Evolutionary conservation across 495 filamentous ascomycete genomes (phyloP).

Genomic region (Hypoxylon crocopeplum): DNA sequence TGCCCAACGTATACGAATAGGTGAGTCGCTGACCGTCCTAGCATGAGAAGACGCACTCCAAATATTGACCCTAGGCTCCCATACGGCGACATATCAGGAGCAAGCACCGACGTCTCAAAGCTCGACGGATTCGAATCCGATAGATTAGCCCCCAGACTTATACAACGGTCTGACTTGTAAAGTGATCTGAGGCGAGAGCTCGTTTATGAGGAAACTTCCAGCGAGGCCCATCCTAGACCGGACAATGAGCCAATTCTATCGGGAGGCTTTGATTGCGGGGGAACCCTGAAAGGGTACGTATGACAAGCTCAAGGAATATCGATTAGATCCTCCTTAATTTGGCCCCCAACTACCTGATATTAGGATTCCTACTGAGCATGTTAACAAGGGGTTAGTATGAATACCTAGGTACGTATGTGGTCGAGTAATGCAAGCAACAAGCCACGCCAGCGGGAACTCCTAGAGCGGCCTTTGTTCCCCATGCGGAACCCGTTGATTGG

Average conservation of each 20-base stretch:
- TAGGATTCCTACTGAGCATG: constrained; percentile 18
- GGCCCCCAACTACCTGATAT: constrained; percentile 31
- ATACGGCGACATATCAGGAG: constrained; percentile 27
- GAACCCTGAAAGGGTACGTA: constrained; percentile 14
- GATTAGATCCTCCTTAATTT: constrained; percentile 30
- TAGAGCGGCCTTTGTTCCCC: constrained; percentile 23
- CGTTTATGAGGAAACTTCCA: constrained; percentile 31
- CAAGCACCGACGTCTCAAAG: constrained; percentile 5
- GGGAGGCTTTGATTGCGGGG: constrained; percentile 33
- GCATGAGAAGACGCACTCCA: constrained; percentile 25
- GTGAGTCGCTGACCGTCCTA: constrained; percentile 21
- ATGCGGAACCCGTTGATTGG: constrained; percentile 29
- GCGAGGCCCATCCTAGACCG: constrained; percentile 29
- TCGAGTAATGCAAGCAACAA: constrained; percentile 1
- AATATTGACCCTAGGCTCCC: constrained; percentile 18
- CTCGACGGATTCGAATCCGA: constrained; percentile 19
- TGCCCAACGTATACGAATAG: constrained; percentile 31
- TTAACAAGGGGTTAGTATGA: constrained; percentile 17
- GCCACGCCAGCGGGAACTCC: constrained; percentile 20
- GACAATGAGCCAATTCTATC: constrained; percentile 33
- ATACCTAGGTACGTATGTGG: constrained; percentile 5
- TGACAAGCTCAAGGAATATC: constrained; percentile 25
- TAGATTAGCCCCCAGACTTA: constrained; percentile 6
- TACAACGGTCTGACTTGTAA: constrained; percentile 7
- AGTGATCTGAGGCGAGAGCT: constrained; percentile 19